phyloP scores from a whole-genome alignment of 495 filamentous ascomycete species.

The Podospora bellae-mahoneyi region DNA sequence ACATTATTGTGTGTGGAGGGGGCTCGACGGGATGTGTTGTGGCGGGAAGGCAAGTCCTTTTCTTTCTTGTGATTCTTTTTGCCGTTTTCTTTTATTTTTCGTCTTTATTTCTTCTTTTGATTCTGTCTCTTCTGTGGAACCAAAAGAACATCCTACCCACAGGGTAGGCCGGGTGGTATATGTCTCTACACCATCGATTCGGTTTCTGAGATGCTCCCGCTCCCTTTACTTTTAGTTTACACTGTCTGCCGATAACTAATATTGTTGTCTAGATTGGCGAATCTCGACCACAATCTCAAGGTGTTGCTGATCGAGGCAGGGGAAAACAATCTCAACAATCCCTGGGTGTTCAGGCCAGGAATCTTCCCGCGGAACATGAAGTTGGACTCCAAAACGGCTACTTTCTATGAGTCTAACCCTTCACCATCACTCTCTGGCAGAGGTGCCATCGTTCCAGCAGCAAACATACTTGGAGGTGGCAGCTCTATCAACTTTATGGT shows the following conservation, averaged over 20 bases:
- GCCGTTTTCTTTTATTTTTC: constrained; percentile 7
- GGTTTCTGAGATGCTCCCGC: too few species aligned
- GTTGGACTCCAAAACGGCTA: constrained; percentile 78
- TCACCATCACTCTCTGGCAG: constrained; percentile 70
- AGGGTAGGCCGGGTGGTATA: too few species aligned
- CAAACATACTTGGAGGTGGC: constrained; percentile 72
- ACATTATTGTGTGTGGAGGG: constrained; percentile 81
- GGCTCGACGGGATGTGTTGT: constrained; percentile 70
- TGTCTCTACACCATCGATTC: too few species aligned
- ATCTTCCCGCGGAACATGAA: constrained; percentile 61
- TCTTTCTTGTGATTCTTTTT: too few species aligned
- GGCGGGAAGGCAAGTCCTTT: constrained; percentile 53
- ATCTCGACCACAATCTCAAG: constrained; percentile 75
- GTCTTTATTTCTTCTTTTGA: too few species aligned
- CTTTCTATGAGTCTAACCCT: constrained; percentile 75
- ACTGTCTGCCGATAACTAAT: neutral
- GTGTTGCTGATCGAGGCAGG: constrained; percentile 77
- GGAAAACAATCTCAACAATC: constrained; percentile 78
- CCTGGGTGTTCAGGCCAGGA: constrained; percentile 75
- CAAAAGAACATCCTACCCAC: too few species aligned
- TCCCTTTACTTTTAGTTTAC: too few species aligned
- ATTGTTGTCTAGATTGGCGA: constrained; percentile 56
- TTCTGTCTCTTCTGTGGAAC: too few species aligned
- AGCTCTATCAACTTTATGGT: constrained; percentile 83
- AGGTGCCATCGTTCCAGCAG: constrained; percentile 73